Percentiles rank a stretch among this genome's conserved stretches.
Evolutionary conservation across 306 rosid species (phyloP).

Genomic region (Cucumis cinereus): DNA sequence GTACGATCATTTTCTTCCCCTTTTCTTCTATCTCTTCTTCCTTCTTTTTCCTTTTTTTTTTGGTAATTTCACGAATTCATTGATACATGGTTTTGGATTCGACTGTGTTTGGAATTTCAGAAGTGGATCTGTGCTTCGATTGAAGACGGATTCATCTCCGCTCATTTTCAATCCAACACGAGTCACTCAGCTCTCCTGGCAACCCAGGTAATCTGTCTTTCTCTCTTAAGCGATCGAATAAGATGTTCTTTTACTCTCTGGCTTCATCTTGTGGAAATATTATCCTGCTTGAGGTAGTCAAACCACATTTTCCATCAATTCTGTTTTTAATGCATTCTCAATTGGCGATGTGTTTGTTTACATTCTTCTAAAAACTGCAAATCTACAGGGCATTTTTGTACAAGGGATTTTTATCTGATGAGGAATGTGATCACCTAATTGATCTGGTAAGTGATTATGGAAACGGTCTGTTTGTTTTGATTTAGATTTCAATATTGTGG

Average conservation of each 20-base stretch:
- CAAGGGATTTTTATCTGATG: slow-evolving; percentile 50
- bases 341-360: not conserved
- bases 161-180: slow-evolving; percentile 60
- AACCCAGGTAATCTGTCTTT: slow-evolving; percentile 52
- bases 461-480: not conserved
- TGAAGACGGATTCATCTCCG: slow-evolving; percentile 27
- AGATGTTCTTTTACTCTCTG: not conserved
- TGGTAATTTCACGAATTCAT: not conserved
- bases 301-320: not conserved
- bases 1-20: slow-evolving; percentile 14
- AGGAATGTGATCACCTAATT: slow-evolving; percentile 77
- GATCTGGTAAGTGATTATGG: slow-evolving; percentile 30
- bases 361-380: not conserved
- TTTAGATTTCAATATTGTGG: not conserved
- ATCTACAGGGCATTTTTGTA: slow-evolving; percentile 73
- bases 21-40: not conserved
- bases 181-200: slow-evolving; percentile 81
- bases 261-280: not conserved
- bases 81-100: not conserved
- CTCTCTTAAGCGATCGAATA: not conserved
- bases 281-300: not conserved
- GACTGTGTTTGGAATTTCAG: slow-evolving; percentile 18
- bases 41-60: not conserved
- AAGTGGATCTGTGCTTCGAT: slow-evolving; percentile 37
- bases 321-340: not conserved